These are phyloP conservation scores for Cryphonectria naterciae DNA, from an alignment of 2,329 filamentous ascomycete species.

Conservation along the genomic window DNA sequence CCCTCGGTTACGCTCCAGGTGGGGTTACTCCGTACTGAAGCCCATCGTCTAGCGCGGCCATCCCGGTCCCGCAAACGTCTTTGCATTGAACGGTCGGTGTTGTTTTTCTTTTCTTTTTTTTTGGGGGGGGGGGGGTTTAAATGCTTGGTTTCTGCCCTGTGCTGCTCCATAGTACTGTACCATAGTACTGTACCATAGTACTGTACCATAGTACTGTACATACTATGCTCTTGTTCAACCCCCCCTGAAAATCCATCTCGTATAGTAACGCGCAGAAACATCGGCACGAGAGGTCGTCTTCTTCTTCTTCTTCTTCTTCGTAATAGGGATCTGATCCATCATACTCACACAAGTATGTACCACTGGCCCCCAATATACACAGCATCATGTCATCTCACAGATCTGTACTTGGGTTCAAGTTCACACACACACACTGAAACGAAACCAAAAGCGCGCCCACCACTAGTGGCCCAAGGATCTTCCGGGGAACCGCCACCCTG, in stretches of 20 bases:
- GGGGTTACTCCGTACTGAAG: not conserved
- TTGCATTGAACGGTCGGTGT: not conserved
- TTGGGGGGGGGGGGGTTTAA: not conserved
- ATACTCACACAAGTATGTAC: too few relatives aligned
- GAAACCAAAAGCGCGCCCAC: conserved; percentile 16
- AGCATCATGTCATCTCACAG: not conserved
- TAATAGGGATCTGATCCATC: too few relatives aligned
- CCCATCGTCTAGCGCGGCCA: not conserved
- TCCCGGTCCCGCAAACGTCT: conserved; percentile 6
- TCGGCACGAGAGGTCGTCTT: too few relatives aligned
- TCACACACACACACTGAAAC: conserved; percentile 13
- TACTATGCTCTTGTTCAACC: not conserved
- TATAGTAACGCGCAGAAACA: not conserved
- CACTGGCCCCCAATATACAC: not conserved
- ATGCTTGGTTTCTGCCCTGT: not conserved
- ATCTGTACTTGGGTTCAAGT: not conserved
- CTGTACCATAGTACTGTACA: not conserved
- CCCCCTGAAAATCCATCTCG: not conserved
- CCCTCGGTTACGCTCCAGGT: not conserved
- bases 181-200: not conserved
- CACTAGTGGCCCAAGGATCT: conserved; percentile 1
- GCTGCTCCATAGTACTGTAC: not conserved
- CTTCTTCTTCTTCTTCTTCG: too few relatives aligned
- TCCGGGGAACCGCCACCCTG: not conserved
- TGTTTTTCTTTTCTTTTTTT: not conserved